These are phyloP conservation scores for Candida orba DNA, from an alignment of 805 yeast genomes.

Conservation along the genomic window DNA sequence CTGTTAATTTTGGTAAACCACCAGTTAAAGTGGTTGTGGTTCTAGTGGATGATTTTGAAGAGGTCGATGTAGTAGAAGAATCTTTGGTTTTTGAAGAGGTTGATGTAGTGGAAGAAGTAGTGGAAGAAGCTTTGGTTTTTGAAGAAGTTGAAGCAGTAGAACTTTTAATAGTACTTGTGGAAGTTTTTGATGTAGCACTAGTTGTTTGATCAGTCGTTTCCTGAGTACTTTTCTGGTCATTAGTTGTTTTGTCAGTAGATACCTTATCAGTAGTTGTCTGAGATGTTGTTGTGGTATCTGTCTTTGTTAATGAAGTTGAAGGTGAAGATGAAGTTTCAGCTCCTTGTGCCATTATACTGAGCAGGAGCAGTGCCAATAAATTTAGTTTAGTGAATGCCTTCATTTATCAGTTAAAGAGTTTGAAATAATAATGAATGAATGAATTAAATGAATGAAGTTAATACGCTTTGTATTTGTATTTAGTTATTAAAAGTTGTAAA, in stretches of 20 bases:
- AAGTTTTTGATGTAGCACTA: no score
- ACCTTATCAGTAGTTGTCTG: no score
- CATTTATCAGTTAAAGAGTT: background rate
- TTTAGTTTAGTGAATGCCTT: background rate
- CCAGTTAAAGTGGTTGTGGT: background rate
- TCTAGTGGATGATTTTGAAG: background rate
- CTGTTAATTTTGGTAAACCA: background rate
- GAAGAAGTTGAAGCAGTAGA: background rate
- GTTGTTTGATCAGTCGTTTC: no score
- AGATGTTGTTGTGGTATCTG: background rate
- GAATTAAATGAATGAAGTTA: background rate
- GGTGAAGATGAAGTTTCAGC: background rate
- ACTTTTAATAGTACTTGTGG: background rate
- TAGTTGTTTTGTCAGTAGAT: background rate
- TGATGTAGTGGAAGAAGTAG: background rate
- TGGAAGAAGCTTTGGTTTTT: background rate
- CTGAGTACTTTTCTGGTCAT: no score
- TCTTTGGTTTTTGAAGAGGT: background rate
- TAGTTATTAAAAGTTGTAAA: background rate
- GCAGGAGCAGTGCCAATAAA: background rate
- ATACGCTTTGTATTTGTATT: no score
- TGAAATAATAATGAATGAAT: background rate
- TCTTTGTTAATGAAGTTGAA: background rate
- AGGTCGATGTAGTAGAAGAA: background rate
- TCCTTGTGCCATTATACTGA: background rate